Conservation (phyloP, 1,284 basidiomycete genomes). For the Cryptococcus sp. region DNA sequence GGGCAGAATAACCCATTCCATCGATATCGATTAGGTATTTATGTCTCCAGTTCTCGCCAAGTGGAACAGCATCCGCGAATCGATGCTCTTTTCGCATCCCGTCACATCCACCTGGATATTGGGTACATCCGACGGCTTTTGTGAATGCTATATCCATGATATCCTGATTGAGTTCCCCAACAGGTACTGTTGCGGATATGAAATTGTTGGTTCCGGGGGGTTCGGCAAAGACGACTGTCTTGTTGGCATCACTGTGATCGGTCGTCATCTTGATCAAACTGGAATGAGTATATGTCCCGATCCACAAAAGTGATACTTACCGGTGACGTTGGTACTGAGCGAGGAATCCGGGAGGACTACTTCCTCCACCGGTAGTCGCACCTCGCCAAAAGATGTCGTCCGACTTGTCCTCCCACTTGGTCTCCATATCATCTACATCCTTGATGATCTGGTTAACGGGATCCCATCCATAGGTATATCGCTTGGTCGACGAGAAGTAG, state of each 20-base stretch:
- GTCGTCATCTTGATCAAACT: constrained; percentile 77
- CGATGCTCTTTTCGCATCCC: constrained; percentile 65
- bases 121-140: constrained; percentile 62
- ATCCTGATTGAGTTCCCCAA: constrained; percentile 65
- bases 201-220: constrained; percentile 59
- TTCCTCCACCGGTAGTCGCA: constrained; percentile 87
- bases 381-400: constrained; percentile 61
- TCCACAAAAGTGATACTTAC: constrained; percentile 41
- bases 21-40: constrained; percentile 89
- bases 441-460: constrained; percentile 63
- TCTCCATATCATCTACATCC: constrained; percentile 72
- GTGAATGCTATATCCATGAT: constrained; percentile 88
- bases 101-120: constrained; percentile 74
- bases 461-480: constrained; percentile 90
- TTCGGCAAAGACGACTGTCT: constrained; percentile 70
- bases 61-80: constrained; percentile 69
- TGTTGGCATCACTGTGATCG: constrained; percentile 56
- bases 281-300: neutral
- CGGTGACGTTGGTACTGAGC: constrained; percentile 83
- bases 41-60: constrained; percentile 84
- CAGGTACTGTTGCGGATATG: constrained; percentile 60
- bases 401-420: constrained; percentile 58
- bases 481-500: constrained; percentile 74
- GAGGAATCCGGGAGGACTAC: constrained; percentile 75
- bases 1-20: constrained; percentile 89